Percentiles rank a stretch among this genome's conserved stretches.
These are phyloP conservation scores for Articulospora tetracladia DNA, from an alignment of 495 filamentous ascomycete species.

Conservation along the genomic window DNA sequence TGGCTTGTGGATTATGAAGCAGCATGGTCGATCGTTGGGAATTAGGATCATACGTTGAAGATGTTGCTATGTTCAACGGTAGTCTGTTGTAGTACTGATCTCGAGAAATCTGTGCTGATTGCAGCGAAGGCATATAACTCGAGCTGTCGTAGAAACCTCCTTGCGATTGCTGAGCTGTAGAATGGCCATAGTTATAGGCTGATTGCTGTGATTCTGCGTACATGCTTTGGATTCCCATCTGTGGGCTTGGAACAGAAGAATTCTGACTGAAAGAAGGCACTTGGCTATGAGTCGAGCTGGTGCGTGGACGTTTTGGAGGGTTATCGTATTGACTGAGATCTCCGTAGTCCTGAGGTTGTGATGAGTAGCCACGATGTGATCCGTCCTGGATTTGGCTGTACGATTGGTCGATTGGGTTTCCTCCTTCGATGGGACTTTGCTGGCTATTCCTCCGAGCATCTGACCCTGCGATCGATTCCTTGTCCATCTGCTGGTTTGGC, in stretches of 20 bases:
- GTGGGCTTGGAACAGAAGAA: too few relatives aligned
- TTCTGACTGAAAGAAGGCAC: constrained; percentile 1
- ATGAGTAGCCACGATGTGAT: too few relatives aligned
- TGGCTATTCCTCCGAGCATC: constrained; percentile 1
- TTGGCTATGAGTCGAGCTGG: constrained; percentile 13
- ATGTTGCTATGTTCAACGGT: background rate
- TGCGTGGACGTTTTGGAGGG: constrained; percentile 13
- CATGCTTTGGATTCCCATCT: too few relatives aligned
- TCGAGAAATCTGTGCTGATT: background rate
- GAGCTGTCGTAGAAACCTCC: background rate
- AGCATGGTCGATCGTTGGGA: constrained; percentile 13
- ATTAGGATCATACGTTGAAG: constrained; percentile 9
- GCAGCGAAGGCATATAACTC: constrained; percentile 5
- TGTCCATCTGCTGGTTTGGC: background rate
- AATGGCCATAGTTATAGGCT: background rate
- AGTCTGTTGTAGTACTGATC: constrained; percentile 12
- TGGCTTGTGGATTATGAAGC: too few relatives aligned
- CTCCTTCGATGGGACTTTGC: background rate
- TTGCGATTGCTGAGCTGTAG: background rate
- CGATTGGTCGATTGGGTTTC: too few relatives aligned
- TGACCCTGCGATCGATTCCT: background rate
- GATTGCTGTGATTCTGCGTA: constrained; percentile 2
- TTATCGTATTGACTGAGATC: background rate
- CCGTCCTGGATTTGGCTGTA: too few relatives aligned
- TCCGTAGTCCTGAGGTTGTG: too few relatives aligned